These are phyloP conservation scores for Microcos paniculata DNA, from an alignment of 345 rosid species.

Conservation along the genomic window DNA sequence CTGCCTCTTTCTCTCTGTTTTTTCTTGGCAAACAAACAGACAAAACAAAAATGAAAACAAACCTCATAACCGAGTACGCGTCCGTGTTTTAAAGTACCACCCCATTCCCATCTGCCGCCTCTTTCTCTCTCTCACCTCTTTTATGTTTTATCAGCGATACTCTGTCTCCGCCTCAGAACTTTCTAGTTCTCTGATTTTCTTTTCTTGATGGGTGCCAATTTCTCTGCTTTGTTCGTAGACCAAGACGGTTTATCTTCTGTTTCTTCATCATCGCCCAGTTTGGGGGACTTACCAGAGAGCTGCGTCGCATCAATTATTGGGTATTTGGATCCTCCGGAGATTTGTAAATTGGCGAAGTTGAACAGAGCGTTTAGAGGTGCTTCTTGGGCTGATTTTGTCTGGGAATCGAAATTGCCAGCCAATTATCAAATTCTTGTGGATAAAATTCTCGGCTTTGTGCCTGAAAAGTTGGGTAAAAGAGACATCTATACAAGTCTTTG, in stretches of 20 bases:
- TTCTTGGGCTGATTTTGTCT: slow-evolving; percentile 90
- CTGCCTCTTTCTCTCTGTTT: background rate
- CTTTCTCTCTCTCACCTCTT: background rate
- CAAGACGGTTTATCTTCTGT: slow-evolving; percentile 22
- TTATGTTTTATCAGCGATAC: background rate
- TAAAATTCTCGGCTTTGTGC: slow-evolving; percentile 46
- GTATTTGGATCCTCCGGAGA: slow-evolving; percentile 78
- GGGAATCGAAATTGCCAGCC: slow-evolving; percentile 88
- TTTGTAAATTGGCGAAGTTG: slow-evolving; percentile 66
- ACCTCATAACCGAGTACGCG: slow-evolving; percentile 12
- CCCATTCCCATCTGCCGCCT: background rate
- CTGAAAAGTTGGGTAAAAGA: slow-evolving; percentile 51
- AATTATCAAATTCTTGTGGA: slow-evolving; percentile 55
- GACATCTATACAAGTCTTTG: slow-evolving; percentile 68
- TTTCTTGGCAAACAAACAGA: slow-evolving; percentile 11
- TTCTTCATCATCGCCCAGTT: slow-evolving; percentile 33
- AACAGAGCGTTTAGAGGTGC: slow-evolving; percentile 86
- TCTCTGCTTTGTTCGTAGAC: slow-evolving; percentile 38
- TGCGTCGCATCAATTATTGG: slow-evolving; percentile 70
- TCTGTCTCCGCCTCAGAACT: background rate
- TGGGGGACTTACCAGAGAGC: slow-evolving; percentile 83
- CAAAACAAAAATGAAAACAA: slow-evolving; percentile 2
- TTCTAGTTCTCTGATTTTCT: slow-evolving; percentile 14
- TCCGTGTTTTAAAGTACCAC: background rate
- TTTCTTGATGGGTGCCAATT: slow-evolving; percentile 61